A percentile compares a stretch with the other conserved stretches of the same genome.
Evolutionary conservation across 2,329 filamentous ascomycete genomes (phyloP).

Genomic region (Cladorrhinum sp.): DNA sequence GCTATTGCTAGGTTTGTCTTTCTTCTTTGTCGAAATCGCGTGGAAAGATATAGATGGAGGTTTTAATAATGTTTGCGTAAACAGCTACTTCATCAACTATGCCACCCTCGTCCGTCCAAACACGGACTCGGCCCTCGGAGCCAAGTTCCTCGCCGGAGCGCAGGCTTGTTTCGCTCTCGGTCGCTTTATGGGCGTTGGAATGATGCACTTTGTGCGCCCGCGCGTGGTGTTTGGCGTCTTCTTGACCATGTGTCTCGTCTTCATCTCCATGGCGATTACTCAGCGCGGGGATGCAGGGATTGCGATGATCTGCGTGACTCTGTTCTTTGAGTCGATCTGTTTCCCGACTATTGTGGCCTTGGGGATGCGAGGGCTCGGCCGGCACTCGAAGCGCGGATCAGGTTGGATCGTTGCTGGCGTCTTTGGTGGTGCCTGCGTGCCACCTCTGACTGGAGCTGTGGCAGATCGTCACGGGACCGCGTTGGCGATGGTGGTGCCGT

Average conservation of each 20-base stretch:
- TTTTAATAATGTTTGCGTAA: too few relatives aligned
- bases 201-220: too few relatives aligned
- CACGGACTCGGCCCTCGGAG: too few relatives aligned
- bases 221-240: slow-evolving; percentile 60
- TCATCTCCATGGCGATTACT: slow-evolving; percentile 50
- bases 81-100: slow-evolving; percentile 72
- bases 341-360: slow-evolving; percentile 80
- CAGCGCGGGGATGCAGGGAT: slow-evolving; percentile 43
- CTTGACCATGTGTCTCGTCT: slow-evolving; percentile 62
- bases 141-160: too few relatives aligned
- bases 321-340: slow-evolving; percentile 78
- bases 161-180: too few relatives aligned
- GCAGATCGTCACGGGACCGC: slow-evolving; percentile 45
- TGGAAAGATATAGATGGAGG: too few relatives aligned
- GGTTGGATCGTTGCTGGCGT: slow-evolving; percentile 71
- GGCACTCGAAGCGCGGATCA: slow-evolving; percentile 73
- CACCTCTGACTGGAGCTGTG: slow-evolving; percentile 66
- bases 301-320: slow-evolving; percentile 63
- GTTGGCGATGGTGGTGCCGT: neutral
- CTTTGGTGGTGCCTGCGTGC: slow-evolving; percentile 69
- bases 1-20: slow-evolving; percentile 56
- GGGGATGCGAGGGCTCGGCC: slow-evolving; percentile 70
- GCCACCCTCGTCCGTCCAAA: too few relatives aligned
- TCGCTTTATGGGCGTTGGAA: too few relatives aligned
- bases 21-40: too few relatives aligned